These are phyloP conservation scores for Phoma sp. DNA, from an alignment of 2,329 filamentous ascomycete species.

Conservation along the genomic window DNA sequence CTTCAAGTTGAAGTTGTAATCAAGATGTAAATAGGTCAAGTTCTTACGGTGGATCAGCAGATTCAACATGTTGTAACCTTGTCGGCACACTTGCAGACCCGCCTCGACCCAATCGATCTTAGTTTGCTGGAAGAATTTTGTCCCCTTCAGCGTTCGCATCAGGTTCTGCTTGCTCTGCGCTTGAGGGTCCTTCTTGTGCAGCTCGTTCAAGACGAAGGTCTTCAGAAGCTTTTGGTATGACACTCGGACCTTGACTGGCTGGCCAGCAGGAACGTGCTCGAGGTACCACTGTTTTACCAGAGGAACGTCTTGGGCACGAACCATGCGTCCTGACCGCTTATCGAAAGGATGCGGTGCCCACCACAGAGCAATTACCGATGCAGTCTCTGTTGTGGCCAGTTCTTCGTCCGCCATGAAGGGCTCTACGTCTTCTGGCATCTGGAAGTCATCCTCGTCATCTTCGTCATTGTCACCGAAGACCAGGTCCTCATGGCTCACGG, in stretches of 20 bases:
- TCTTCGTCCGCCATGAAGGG: slow-evolving; percentile 91
- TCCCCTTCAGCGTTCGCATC: slow-evolving; percentile 86
- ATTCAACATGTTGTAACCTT: slow-evolving; percentile 99
- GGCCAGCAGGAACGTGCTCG: slow-evolving; percentile 87
- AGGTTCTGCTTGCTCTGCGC: slow-evolving; percentile 94
- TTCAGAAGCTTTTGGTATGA: slow-evolving; percentile 98
- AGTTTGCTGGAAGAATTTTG: slow-evolving; percentile 99
- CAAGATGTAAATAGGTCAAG: slow-evolving; percentile 94
- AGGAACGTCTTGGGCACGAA: slow-evolving; percentile 94
- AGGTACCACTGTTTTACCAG: slow-evolving; percentile 98
- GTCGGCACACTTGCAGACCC: slow-evolving; percentile 94
- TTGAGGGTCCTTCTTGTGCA: slow-evolving; percentile 95
- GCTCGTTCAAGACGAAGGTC: slow-evolving; percentile 92
- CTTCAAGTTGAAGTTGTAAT: slow-evolving; percentile 99
- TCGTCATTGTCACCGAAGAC: slow-evolving; percentile 85
- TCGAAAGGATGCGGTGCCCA: slow-evolving; percentile 98
- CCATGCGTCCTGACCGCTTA: slow-evolving; percentile 91
- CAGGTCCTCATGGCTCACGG: slow-evolving; percentile 88
- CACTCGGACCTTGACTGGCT: slow-evolving; percentile 95
- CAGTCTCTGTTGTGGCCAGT: slow-evolving; percentile 85
- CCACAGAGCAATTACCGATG: slow-evolving; percentile 91
- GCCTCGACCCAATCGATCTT: slow-evolving; percentile 99
- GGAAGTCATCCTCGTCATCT: slow-evolving; percentile 83
- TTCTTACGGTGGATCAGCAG: slow-evolving; percentile 98
- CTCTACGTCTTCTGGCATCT: slow-evolving; percentile 77